Evolutionary conservation across 495 filamentous ascomycete species (phyloP).

Genomic region (Aspergillus homomorphus): DNA sequence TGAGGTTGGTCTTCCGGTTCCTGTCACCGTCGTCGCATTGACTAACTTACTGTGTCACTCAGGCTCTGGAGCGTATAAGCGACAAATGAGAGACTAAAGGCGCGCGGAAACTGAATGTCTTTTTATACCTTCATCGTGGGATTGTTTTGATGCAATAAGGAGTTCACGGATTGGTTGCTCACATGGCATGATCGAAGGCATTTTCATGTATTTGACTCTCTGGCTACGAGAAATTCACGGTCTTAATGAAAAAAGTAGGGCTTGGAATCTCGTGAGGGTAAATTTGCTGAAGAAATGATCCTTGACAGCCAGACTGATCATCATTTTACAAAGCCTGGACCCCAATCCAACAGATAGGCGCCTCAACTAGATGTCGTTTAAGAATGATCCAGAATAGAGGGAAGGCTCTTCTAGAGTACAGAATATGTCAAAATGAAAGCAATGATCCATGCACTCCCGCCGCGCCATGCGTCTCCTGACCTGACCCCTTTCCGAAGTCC

Average conservation of each 20-base stretch:
- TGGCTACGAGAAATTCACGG: background rate
- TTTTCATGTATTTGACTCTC: conserved; percentile 3
- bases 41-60: background rate
- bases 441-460: conserved; percentile 17
- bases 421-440: conserved; percentile 10
- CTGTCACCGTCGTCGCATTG: background rate
- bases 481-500: conserved; percentile 9
- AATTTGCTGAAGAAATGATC: conserved; percentile 1
- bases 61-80: conserved; percentile 61
- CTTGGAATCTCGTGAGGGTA: background rate
- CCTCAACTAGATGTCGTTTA: conserved; percentile 7
- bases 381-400: conserved; percentile 10
- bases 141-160: conserved; percentile 33
- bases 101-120: conserved; percentile 21
- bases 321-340: background rate
- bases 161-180: conserved; percentile 44
- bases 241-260: background rate
- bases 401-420: background rate
- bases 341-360: conserved; percentile 3
- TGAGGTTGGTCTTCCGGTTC: conserved; percentile 53
- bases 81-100: conserved; percentile 36
- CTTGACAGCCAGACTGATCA: background rate
- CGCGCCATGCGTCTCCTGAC: conserved; percentile 16
- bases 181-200: conserved; percentile 37
- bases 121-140: conserved; percentile 23